Evolutionary conservation across 768 basidiomycete genomes (phyloP).

Genomic region (Roridomyces roridus): DNA sequence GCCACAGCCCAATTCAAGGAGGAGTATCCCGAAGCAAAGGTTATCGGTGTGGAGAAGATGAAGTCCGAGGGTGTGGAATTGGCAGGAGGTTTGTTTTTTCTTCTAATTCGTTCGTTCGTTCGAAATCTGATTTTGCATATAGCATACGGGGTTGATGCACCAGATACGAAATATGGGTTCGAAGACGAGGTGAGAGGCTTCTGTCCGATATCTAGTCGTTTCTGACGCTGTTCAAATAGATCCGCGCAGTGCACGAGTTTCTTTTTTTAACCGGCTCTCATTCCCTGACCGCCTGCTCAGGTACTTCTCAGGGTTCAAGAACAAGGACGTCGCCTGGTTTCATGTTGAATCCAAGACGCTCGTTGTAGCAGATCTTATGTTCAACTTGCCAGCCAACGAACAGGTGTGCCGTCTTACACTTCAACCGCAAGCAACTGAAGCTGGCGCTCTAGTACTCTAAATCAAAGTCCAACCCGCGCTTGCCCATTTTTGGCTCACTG

Average conservation of each 20-base stretch:
- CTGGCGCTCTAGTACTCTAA: conserved; percentile 45
- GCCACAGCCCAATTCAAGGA: conserved; percentile 65
- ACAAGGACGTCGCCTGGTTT: conserved; percentile 86
- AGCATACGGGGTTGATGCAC: conserved; percentile 71
- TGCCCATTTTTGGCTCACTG: conserved; percentile 35
- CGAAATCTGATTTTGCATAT: background rate
- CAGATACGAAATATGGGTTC: conserved; percentile 74
- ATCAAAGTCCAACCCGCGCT: conserved; percentile 30
- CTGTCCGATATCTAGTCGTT: background rate
- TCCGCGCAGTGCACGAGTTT: too few relatives aligned
- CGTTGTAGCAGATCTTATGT: conserved; percentile 81
- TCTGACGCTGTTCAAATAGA: background rate
- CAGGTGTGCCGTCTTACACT: conserved; percentile 49
- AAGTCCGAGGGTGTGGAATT: conserved; percentile 58
- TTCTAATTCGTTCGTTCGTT: background rate
- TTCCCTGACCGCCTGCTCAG: conserved; percentile 35
- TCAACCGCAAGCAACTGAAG: background rate
- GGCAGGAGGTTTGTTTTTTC: conserved; percentile 62
- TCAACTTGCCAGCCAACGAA: conserved; percentile 82
- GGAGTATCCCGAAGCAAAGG: conserved; percentile 72
- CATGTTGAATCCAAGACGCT: conserved; percentile 75
- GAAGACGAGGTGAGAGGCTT: conserved; percentile 59
- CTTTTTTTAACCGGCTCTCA: background rate
- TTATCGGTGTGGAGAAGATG: conserved; percentile 72
- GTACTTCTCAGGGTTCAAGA: conserved; percentile 73